These are phyloP conservation scores for Pilasporangium apinafurcum DNA, from an alignment of 352 stramenopile genomes.

Conservation along the genomic window DNA sequence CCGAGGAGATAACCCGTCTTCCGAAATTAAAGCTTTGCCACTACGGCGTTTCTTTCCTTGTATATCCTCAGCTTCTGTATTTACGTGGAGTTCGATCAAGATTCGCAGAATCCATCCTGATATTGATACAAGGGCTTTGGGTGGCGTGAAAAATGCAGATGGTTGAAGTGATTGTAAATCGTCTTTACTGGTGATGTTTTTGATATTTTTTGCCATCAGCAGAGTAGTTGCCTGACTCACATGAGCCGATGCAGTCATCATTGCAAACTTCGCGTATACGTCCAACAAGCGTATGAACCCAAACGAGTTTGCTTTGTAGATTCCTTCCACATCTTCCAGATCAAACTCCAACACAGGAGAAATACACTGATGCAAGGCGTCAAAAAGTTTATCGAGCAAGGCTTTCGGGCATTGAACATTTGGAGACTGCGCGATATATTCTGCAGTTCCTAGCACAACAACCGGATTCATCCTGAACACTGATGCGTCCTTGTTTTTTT, in stretches of 20 bases:
- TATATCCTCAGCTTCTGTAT: conserved; percentile 21
- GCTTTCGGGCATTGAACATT: conserved; percentile 36
- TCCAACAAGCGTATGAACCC: conserved; percentile 61
- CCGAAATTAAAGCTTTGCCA: conserved; percentile 19
- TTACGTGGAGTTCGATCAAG: conserved; percentile 41
- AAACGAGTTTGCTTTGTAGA: conserved; percentile 49
- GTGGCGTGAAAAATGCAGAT: conserved; percentile 54
- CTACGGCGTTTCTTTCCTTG: conserved; percentile 42
- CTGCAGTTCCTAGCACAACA: conserved; percentile 50
- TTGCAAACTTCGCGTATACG: conserved; percentile 55
- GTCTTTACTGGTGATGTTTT: conserved; percentile 26
- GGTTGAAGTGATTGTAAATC: conserved; percentile 47
- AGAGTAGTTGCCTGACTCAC: conserved; percentile 42
- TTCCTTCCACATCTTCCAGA: conserved; percentile 24
- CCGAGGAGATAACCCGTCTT: conserved; percentile 20
- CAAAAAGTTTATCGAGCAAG: conserved; percentile 38
- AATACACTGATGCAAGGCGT: conserved; percentile 29
- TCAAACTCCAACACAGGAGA: conserved; percentile 39
- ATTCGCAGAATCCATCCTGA: conserved; percentile 47
- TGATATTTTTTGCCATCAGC: conserved; percentile 35
- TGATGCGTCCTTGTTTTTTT: conserved; percentile 24
- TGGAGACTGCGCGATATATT: conserved; percentile 56
- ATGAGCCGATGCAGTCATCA: conserved; percentile 42
- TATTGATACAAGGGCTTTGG: conserved; percentile 28
- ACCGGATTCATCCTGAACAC: conserved; percentile 41